Base-by-base conservation (phyloP, 1,284 basidiomycete genomes). In the Cutaneotrichosporon spelunceum region DNA sequence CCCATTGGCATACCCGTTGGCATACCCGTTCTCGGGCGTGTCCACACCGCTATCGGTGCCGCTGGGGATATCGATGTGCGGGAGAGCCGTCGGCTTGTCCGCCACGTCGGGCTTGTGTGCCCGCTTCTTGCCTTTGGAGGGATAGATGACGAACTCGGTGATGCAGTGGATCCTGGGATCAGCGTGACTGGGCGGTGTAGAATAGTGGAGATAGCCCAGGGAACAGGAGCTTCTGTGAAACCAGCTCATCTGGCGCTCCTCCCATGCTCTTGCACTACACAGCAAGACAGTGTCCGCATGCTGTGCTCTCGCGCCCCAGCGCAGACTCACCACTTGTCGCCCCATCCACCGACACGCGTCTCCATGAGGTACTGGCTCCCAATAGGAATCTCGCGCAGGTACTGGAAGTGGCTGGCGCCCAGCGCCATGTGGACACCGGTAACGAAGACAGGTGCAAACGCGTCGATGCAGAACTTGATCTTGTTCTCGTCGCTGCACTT, bases 301-400 rank as follows among this genome's bases (percentile, higher is more conserved):
- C 19, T 7, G 24, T 13, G 30, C 30, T n/a, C 30, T 33, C 30
- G 30, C 5, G 36, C 9, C 30, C 39, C 53, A 13, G 39, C 26
- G 16, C 53, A 19, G 26, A 77, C 85, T 68, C 66, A 90, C 91
- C 91, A 93, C 84, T 93, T 93, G 55, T 87, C 81, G 63, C 91
- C 91, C 89, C 90, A 93, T 3, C 85, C 83, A 5, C 81, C 87
- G 19, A 89, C 77, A 33, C 77, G 81, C n/a, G 85, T 76, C 57
- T 88, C 83, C 36, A 93, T 83, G 74, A 90, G 85, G 70, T 90
- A 93, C 8, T 77, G 75, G 2, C 83, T 72, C 16, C 89, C 80
- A 53, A 91, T 85, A 0, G 90, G 86, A 48, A 93, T 91, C 79
- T 93, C 91, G 49, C 85, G 85, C 53, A 90, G 77, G 77, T 88